Base-by-base conservation (phyloP, 2,329 filamentous ascomycete genomes). In the Aspergillus aculeatinus region DNA sequence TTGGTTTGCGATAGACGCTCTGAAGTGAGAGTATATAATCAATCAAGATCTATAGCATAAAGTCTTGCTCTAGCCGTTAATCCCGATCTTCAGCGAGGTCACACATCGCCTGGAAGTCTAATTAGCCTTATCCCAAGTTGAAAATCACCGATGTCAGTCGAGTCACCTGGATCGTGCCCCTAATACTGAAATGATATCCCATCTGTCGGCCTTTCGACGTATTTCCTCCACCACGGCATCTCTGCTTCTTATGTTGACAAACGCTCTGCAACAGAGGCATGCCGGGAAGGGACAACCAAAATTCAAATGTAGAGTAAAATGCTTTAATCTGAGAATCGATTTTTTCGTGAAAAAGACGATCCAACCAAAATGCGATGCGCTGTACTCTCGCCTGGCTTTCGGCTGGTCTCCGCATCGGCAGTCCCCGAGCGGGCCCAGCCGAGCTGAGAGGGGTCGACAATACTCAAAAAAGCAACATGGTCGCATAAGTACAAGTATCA, bases 21-120 rank as follows among this genome's bases (percentile, higher is more conserved):
- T 29, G 27, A 29, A 29, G 27, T 29, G 27, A 29, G 9, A 29
- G 9, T 1, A 23, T 29, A 9, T 29, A 10, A 29, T 10, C 27
- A 29, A 29, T 29, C 27, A 2, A 29, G 27, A 29, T 29, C 5
- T 7, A 29, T 10, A 10, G 59, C 48, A 53, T 51, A 10, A 55
- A 58, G 23, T 39, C 51, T 29, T 67, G 58, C 54, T 71, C 71
- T 44, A 91, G 74, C 75, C 92, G 96, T 33, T 76, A 74, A 1
- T 89, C 91, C 52, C 93, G 85, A 70, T 96, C 91, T 55, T 85
- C 84, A 31, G 93, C 93, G 71, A 97, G 97, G 68, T 92, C 90
- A 70, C 91, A 92, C 91, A 97, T 96, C 47, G 93, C 92, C 89
- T 92, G 12, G 16, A n/a, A 25, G 50, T 31, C 51, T 16, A 48